Evolutionary conservation across 2,329 filamentous ascomycete genomes (phyloP), one percentile per base, ranked within the genome.

Genomic region (Ceratocystis cubensis): DNA sequence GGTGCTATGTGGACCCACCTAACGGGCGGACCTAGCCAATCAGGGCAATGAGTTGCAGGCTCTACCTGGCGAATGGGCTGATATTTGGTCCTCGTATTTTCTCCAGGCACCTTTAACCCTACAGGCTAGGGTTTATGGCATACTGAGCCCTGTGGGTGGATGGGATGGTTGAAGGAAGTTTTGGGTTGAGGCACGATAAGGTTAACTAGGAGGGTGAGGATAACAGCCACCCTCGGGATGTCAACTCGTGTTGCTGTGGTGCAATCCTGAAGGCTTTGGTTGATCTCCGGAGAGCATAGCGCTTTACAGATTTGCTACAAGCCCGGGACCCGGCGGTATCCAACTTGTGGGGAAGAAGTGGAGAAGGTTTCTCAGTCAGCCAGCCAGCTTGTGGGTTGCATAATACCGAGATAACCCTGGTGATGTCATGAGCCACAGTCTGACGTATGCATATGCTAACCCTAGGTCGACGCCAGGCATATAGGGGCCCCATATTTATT

Each of bases 1-100:
- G 65, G 65, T 66, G 45, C 56, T 61, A 63, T 66, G 20, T 6
- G 20, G 28, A 2, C 17, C 65, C 59, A 63, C 46, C 22, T 44
- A 15, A 20, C 10, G 13, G n/a, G 22, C 13, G 3, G 8, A 30
- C 7, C 20, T 22, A 53, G 22, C 59, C 65, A 66, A 66, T 59
- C 28, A 63, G 28, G 45, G 30, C 4, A 37, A 3, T 28, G n/a
- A 8, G 17, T 13, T 30, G n/a, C n/a, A 8, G 33, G 25, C 20
- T 20, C 45, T 45, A 28, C 46, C 22, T 17, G 13, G 17, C n/a
- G 3, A 57, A 41, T 66, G 65, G 65, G 59, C 65, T 66, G 65
- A 66, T 63, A 5, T 37, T 30, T 25, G 28, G 10, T 2, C 22
- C 28, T 30, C 28, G 30, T 17, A 22, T 10, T 50, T n/a, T n/a